Percentiles rank a stretch among this genome's conserved stretches.
Evolutionary conservation across 1,284 basidiomycete genomes (phyloP).

Genomic region (Apiotrichum siamense): DNA sequence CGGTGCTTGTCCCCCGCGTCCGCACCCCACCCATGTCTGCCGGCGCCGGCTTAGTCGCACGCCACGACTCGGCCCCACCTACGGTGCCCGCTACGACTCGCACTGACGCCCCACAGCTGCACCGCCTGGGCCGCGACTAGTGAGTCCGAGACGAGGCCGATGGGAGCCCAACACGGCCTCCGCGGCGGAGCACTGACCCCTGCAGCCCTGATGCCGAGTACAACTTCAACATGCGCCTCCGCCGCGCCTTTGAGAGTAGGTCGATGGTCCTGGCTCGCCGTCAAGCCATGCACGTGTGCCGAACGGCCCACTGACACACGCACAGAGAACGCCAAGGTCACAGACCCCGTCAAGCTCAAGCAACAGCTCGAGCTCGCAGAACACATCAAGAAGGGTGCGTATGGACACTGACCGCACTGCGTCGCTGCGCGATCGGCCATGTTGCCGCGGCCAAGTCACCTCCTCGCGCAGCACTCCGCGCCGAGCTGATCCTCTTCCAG

Average conservation of each 20-base stretch:
- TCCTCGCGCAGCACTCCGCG: not conserved
- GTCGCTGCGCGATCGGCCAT: too few relatives aligned
- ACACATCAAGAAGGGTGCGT: conserved; percentile 79
- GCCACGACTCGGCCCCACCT: too few relatives aligned
- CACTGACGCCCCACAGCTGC: conserved; percentile 28
- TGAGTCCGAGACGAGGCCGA: too few relatives aligned
- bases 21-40: too few relatives aligned
- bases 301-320: not conserved
- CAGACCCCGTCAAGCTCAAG: conserved; percentile 66
- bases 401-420: conserved; percentile 1
- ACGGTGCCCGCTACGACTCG: not conserved
- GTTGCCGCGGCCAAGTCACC: not conserved
- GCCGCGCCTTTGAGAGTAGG: conserved; percentile 47
- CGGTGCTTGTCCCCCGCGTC: too few relatives aligned
- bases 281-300: not conserved
- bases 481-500: conserved; percentile 47
- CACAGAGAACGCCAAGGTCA: conserved; percentile 65
- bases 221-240: conserved; percentile 46
- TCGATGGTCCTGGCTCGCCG: not conserved
- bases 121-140: conserved; percentile 48
- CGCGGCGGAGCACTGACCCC: conserved; percentile 3
- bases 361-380: conserved; percentile 70
- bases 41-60: too few relatives aligned
- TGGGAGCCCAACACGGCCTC: too few relatives aligned
- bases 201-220: conserved; percentile 44